Evolutionary conservation across 2,329 filamentous ascomycete species (phyloP), one percentile per base, ranked within the genome.

Genomic region (Cadophora gregata): DNA sequence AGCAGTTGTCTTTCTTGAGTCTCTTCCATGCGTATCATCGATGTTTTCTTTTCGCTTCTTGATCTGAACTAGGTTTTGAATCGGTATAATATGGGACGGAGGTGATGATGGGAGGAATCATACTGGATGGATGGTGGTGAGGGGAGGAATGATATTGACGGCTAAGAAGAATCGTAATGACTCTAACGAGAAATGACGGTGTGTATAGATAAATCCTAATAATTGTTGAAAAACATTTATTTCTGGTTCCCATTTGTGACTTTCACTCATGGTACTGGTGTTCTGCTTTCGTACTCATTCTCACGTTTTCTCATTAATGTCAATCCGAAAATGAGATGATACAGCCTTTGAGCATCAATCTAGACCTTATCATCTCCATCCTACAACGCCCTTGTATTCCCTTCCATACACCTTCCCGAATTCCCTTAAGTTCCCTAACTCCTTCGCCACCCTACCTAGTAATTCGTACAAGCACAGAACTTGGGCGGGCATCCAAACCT

Each of bases 401-500:
- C 2, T 16, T 42, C 14, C 38, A 16, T 3, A 19, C 14, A 42
- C 16, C 38, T 19, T 10, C 38, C 38, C 14, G 12, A 16, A 12
- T 16, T 1, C 42, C 8, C 19, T 8, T 47, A 19, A 47, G 7
- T n/a, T 47, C 21, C 42, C 42, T 8, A 47, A 21, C 19, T 12
- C 1, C 14, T 16, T 16, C 1, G 16, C 38, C 6, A 12, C 19
- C 6, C 42, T 10, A 47, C 16, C 27, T 53, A 53, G 10, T 53
- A 53, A 7, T 53, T 53, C n/a, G 50, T 53, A 31, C 50, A 53
- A 53, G 50, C 50, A 4, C 50, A 53, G 27, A 53, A 53, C 27
- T 53, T 53, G 5, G 50, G 50, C 14, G 50, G 50, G 14, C 50
- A 53, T 53, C 50, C 50, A n/a, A 53, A 53, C n/a, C 50, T n/a